These are phyloP conservation scores for Metschnikowia similis DNA, from an alignment of 805 yeast species.

Conservation along the genomic window DNA sequence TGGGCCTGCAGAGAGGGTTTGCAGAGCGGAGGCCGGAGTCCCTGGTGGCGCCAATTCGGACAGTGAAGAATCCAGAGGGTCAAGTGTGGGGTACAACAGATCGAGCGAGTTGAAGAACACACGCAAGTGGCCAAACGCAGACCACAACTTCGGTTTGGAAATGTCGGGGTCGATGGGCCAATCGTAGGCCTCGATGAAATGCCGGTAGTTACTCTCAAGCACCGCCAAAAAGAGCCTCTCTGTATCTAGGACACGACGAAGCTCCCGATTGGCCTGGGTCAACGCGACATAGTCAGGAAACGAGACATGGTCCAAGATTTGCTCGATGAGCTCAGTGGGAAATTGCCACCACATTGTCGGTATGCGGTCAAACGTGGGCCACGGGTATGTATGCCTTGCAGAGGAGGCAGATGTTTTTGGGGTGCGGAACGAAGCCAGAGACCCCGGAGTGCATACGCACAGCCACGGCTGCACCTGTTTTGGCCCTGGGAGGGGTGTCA, in stretches of 20 bases:
- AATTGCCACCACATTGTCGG: conserved; percentile 14
- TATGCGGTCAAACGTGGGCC: background rate
- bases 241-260: conserved; percentile 9
- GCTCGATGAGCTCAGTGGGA: conserved; percentile 13
- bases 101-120: background rate
- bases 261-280: conserved; percentile 7
- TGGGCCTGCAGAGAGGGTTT: background rate
- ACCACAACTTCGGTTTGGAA: background rate
- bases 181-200: conserved; percentile 5
- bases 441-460: conserved; percentile 1
- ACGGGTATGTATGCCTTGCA: background rate
- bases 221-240: conserved; percentile 6
- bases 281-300: conserved; percentile 13
- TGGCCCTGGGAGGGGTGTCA: background rate
- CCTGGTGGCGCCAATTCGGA: background rate
- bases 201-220: conserved; percentile 6
- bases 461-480: background rate
- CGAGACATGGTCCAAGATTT: conserved; percentile 7
- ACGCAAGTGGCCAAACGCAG: background rate
- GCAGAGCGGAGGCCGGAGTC: background rate
- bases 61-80: background rate
- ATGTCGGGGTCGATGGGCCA: conserved; percentile 4
- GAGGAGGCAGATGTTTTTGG: background rate
- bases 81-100: background rate
- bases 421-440: background rate